A percentile compares a stretch with the other conserved stretches of the same genome.
These are phyloP conservation scores for Wickerhamomyces bovis DNA, from an alignment of 805 yeast genomes.

Conservation along the genomic window DNA sequence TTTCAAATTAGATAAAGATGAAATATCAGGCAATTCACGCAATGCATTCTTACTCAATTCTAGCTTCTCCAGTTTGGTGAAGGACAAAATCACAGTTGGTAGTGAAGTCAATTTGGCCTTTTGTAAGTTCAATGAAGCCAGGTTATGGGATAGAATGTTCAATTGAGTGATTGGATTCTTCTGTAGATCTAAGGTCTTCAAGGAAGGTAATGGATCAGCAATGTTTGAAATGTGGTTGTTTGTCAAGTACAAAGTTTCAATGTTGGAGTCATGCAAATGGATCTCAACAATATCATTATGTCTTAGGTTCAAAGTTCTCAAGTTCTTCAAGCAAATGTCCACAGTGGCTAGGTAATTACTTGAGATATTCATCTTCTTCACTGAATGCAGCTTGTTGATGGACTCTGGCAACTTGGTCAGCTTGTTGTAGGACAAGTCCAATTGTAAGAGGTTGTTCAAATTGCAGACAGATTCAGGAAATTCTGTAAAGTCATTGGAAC, in stretches of 20 bases:
- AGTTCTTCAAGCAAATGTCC: conserved; percentile 39
- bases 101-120: conserved; percentile 79
- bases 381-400: conserved; percentile 49
- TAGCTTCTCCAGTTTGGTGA: conserved; percentile 66
- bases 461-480: conserved; percentile 64
- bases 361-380: conserved; percentile 67
- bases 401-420: conserved; percentile 55
- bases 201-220: conserved; percentile 51
- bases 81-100: conserved; percentile 54
- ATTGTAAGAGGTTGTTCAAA: conserved; percentile 50
- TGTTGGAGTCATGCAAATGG: conserved; percentile 39
- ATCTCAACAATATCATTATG: conserved; percentile 52
- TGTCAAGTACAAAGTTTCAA: conserved; percentile 69
- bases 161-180: conserved; percentile 80
- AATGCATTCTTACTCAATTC: conserved; percentile 78
- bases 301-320: conserved; percentile 71
- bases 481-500: conserved; percentile 64
- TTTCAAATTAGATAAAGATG: conserved; percentile 49
- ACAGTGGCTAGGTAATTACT: conserved; percentile 52
- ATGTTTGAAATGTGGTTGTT: conserved; percentile 72
- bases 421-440: conserved; percentile 80
- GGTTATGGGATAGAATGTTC: conserved; percentile 44
- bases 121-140: conserved; percentile 69
- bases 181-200: conserved; percentile 67
- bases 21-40: conserved; percentile 69